phyloP scores from a whole-genome alignment of 129 eudicot species.

The Centaurea solstitialis region DNA sequence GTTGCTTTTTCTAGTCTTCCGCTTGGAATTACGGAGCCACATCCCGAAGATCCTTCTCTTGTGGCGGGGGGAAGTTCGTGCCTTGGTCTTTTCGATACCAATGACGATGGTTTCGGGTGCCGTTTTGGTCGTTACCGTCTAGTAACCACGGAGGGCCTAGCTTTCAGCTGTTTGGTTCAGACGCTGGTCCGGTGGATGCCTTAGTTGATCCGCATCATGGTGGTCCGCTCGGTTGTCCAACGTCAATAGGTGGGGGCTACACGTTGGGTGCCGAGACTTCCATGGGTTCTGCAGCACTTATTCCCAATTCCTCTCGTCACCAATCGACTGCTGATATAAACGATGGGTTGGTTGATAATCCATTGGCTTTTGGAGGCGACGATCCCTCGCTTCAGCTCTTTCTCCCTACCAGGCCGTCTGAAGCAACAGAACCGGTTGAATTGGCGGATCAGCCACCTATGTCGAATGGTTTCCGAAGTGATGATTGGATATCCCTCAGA shows the following conservation, averaged over 20 bases:
- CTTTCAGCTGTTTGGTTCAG: constrained; percentile 74
- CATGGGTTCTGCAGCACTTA: constrained; percentile 55
- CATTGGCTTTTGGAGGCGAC: constrained; percentile 61
- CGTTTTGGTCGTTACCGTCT: constrained; percentile 67
- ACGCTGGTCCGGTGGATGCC: constrained; percentile 50
- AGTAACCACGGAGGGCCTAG: constrained; percentile 56
- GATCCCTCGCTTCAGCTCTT: constrained; percentile 86
- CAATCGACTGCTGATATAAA: constrained; percentile 37
- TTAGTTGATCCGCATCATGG: constrained; percentile 50
- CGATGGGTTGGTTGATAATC: constrained; percentile 65
- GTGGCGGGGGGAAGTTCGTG: constrained; percentile 33
- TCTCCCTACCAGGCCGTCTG: constrained; percentile 85
- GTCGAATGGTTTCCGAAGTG: constrained; percentile 59
- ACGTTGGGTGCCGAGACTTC: constrained; percentile 49
- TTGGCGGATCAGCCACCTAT: constrained; percentile 50
- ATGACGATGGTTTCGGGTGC: constrained; percentile 57
- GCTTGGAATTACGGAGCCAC: constrained; percentile 50
- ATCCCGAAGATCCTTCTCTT: constrained; percentile 47
- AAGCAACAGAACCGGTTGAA: constrained; percentile 44
- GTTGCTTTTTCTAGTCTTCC: constrained; percentile 39
- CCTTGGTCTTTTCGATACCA: constrained; percentile 50
- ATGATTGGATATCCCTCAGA: constrained; percentile 95
- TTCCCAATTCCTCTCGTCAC: constrained; percentile 42
- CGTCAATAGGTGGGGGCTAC: constrained; percentile 53
- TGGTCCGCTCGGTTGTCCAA: constrained; percentile 36